These are phyloP conservation scores for Gossypium longicalyx DNA, from an alignment of 345 rosid genomes.

Conservation along the genomic window DNA sequence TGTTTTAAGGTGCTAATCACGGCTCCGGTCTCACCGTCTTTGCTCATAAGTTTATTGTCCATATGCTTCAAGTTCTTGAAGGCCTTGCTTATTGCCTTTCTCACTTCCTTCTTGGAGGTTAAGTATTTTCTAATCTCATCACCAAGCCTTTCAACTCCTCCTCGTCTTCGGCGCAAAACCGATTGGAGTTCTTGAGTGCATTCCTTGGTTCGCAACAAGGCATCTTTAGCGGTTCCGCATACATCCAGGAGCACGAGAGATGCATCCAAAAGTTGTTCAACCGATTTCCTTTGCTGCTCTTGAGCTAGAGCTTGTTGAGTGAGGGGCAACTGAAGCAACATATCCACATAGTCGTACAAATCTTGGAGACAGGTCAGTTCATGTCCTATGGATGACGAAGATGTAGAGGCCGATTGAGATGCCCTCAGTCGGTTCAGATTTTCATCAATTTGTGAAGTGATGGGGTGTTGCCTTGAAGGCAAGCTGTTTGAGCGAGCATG, in stretches of 20 bases:
- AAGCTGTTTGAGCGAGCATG: constrained; percentile 39
- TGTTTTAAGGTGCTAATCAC: constrained; percentile 19
- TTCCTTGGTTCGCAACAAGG: constrained; percentile 15
- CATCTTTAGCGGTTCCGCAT: constrained; percentile 16
- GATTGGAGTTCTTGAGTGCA: constrained; percentile 14
- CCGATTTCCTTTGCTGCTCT: not conserved
- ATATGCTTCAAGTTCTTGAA: constrained; percentile 23
- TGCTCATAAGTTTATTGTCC: constrained; percentile 12
- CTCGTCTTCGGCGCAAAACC: constrained; percentile 13
- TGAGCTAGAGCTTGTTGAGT: not conserved
- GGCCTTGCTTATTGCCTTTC: constrained; percentile 38
- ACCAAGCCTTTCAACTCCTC: not conserved
- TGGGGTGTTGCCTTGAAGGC: constrained; percentile 33
- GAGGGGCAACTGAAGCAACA: not conserved
- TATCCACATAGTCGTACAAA: not conserved
- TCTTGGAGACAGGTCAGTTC: constrained; percentile 1
- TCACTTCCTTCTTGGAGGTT: constrained; percentile 35
- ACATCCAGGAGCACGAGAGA: constrained; percentile 16
- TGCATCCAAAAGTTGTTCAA: constrained; percentile 11
- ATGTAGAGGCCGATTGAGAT: constrained; percentile 9
- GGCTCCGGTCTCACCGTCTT: not conserved
- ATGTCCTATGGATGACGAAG: not conserved
- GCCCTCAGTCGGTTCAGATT: constrained; percentile 28
- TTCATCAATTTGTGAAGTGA: constrained; percentile 26
- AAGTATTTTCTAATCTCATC: constrained; percentile 25